phyloP scores from a whole-genome alignment of 352 stramenopile species.

The Salisapilia sapeloensis region DNA sequence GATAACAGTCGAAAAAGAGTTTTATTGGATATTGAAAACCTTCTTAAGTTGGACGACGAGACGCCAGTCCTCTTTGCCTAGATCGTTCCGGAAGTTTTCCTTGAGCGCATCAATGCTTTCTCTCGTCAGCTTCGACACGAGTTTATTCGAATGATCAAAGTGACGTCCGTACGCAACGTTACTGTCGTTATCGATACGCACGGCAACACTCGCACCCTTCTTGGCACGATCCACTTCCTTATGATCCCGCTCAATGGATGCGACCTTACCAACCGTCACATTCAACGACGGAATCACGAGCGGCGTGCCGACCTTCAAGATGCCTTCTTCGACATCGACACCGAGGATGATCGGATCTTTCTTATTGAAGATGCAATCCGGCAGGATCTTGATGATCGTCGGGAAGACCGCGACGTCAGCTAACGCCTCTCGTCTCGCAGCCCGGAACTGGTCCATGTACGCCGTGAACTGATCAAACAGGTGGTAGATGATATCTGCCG shows the following conservation, averaged over 20 bases:
- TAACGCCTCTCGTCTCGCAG: conserved; percentile 84
- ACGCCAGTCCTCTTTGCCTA: conserved; percentile 96
- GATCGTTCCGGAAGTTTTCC: conserved; percentile 95
- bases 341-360: conserved; percentile 99
- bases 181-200: conserved; percentile 93
- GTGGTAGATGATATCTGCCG: conserved; percentile 99
- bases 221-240: conserved; percentile 90
- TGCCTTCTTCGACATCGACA: conserved; percentile 94
- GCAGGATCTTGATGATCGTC: conserved; percentile 94
- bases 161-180: conserved; percentile 95
- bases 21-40: conserved; percentile 96
- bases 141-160: conserved; percentile 87
- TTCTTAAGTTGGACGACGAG: conserved; percentile 99
- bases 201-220: conserved; percentile 87
- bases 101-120: conserved; percentile 97
- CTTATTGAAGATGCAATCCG: conserved; percentile 98
- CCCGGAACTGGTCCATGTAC: conserved; percentile 93
- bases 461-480: conserved; percentile 98
- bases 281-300: conserved; percentile 70
- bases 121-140: conserved; percentile 78
- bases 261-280: conserved; percentile 90
- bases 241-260: conserved; percentile 93
- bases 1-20: conserved; percentile 73
- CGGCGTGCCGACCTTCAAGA: conserved; percentile 95
- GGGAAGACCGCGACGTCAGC: conserved; percentile 88